Evolutionary conservation across 2,329 filamentous ascomycete species (phyloP), one percentile per base, ranked within the genome.

Genomic region (Fusarium euwallaceae): DNA sequence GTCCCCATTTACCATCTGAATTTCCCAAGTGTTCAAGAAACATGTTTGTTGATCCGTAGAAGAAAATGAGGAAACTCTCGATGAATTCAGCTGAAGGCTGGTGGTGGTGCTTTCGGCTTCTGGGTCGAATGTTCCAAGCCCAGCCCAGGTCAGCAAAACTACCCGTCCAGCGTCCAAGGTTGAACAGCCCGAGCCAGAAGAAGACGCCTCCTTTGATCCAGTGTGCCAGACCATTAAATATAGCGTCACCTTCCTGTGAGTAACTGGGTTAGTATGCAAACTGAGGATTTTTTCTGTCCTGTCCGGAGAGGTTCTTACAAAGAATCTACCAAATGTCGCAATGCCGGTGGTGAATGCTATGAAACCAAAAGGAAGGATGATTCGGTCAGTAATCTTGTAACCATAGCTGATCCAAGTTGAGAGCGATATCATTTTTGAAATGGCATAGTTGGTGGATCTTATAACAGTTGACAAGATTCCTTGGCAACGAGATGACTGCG

Each of bases 171-270:
- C 95, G 92, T 36, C 94, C 95, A 4, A 98, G 88, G 0, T 94
- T 97, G 68, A 98, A 84, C 17, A 98, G 84, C n/a, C 95, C 95
- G 73, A 97, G 94, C 92, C 94, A 96, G 85, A 98, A 94, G 86
- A 98, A 98, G 64, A 98, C 93, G 6, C 94, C 94, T 60, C 95
- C 95, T 82, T 98, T 98, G 82, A 98, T 92, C 85, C 94, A 97
- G 81, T 98, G 95, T 11, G 95, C 95, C 43, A 98, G 87, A 2
- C 95, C 51, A 2, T 55, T 55, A 3, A 32, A 55, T 3, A 55
- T 8, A 2, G 51, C 51, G 4, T 55, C 27, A 22, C 29, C 51
- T 16, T 55, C 51, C 51, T 55, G 7, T 8, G 24, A 17, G 22
- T 3, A 17, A 10, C 14, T 48, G 3, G 22, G 16, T 48, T 27